Evolutionary conservation across 169 alveolate genomes (phyloP).

Genomic region (Haemoproteus tartakovskyi): DNA sequence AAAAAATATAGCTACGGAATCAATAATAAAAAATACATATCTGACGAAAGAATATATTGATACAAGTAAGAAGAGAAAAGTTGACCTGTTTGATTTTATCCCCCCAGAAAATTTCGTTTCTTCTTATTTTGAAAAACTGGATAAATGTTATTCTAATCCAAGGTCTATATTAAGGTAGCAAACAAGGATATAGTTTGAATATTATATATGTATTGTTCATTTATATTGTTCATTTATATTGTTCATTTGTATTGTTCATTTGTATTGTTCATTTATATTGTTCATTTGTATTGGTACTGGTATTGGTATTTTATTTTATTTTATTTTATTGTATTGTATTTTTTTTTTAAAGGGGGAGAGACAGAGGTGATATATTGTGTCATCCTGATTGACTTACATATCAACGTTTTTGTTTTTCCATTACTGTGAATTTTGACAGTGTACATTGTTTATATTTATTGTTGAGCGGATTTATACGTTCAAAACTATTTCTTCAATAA

Average conservation of each 20-base stretch:
- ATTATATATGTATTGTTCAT: too few relatives aligned
- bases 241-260: neutral
- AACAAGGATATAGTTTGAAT: too few relatives aligned
- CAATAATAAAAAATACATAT: conserved; percentile 32
- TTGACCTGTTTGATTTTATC: conserved; percentile 72
- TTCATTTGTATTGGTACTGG: neutral
- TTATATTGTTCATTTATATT: neutral
- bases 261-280: neutral
- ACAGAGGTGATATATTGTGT: neutral
- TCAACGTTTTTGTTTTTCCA: too few relatives aligned
- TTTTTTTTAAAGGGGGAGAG: neutral
- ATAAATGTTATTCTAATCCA: conserved; percentile 77
- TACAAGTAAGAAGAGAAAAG: conserved; percentile 14
- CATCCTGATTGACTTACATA: too few relatives aligned
- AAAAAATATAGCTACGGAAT: conserved; percentile 31
- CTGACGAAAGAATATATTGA: conserved; percentile 60
- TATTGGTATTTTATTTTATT: neutral
- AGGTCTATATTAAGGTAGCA: conserved; percentile 77
- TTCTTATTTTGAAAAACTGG: conserved; percentile 72
- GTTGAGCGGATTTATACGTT: too few relatives aligned
- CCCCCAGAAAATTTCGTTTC: conserved; percentile 78
- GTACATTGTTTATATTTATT: too few relatives aligned
- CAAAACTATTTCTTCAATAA: too few relatives aligned
- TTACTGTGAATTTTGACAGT: too few relatives aligned
- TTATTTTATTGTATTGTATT: neutral